Conservation (phyloP, 2,329 filamentous ascomycete species). For the Penicillium polonicum region DNA sequence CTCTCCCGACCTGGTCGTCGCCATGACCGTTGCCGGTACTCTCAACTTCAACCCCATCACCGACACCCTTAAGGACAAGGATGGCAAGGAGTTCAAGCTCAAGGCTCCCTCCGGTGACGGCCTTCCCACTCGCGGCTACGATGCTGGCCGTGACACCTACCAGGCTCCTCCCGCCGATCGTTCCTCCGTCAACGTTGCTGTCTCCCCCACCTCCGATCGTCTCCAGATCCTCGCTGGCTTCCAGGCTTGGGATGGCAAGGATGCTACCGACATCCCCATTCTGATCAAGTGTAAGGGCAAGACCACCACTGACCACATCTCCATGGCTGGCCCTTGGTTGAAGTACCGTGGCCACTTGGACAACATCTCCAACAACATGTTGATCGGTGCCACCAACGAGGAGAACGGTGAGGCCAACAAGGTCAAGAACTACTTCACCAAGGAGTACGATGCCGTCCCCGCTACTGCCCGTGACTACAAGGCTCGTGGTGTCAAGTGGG, state of each 20-base stretch:
- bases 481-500: constrained; percentile 92
- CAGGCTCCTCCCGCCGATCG: constrained; percentile 88
- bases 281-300: constrained; percentile 96
- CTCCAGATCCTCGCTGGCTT: constrained; percentile 90
- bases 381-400: constrained; percentile 93
- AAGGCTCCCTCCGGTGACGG: constrained; percentile 74
- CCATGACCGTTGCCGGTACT: constrained; percentile 77
- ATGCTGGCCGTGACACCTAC: constrained; percentile 90
- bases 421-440: constrained; percentile 85
- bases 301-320: constrained; percentile 96
- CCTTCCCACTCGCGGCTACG: constrained; percentile 79
- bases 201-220: constrained; percentile 87
- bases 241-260: constrained; percentile 86
- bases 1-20: constrained; percentile 85
- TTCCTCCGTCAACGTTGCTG: constrained; percentile 68
- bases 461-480: constrained; percentile 98
- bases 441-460: constrained; percentile 82
- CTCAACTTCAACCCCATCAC: constrained; percentile 94
- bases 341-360: constrained; percentile 99
- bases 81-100: constrained; percentile 94
- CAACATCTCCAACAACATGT: constrained; percentile 96
- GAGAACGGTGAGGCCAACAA: constrained; percentile 98
- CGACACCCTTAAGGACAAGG: constrained; percentile 88
- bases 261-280: constrained; percentile 78
- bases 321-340: constrained; percentile 91